Evolutionary conservation across 1,139 yeast genomes (phyloP).

Genomic region (Ogataea hybrid): DNA sequence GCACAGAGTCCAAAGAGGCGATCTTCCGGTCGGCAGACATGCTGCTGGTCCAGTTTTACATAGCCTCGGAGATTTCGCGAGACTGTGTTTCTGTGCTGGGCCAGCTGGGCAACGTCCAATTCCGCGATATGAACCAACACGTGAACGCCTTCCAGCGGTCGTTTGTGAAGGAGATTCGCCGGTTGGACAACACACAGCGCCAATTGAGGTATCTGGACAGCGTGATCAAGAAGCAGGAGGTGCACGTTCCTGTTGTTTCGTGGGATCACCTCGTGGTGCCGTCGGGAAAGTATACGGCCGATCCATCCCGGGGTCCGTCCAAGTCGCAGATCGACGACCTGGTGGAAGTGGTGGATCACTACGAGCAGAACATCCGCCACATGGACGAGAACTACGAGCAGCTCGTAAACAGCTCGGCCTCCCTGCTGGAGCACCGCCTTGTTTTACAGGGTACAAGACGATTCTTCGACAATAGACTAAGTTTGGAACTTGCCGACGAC

Average conservation of each 20-base stretch:
- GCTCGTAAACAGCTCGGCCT: slow-evolving; percentile 36
- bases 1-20: slow-evolving; percentile 43
- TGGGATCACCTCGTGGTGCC: slow-evolving; percentile 26
- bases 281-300: slow-evolving; percentile 18
- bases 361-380: slow-evolving; percentile 43
- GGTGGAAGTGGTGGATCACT: slow-evolving; percentile 36
- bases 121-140: slow-evolving; percentile 80
- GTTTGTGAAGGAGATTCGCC: slow-evolving; percentile 77
- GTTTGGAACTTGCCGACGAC: slow-evolving; percentile 28
- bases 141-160: slow-evolving; percentile 84
- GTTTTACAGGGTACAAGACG: slow-evolving; percentile 39
- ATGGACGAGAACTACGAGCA: slow-evolving; percentile 43
- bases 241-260: slow-evolving; percentile 22
- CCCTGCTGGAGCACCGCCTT: slow-evolving; percentile 46
- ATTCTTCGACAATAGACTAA: slow-evolving; percentile 32
- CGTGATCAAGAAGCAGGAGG: slow-evolving; percentile 30
- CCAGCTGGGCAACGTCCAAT: slow-evolving; percentile 78
- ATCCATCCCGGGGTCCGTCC: slow-evolving; percentile 18
- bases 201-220: slow-evolving; percentile 44
- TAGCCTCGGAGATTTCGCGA: slow-evolving; percentile 88
- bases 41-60: slow-evolving; percentile 87
- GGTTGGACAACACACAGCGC: slow-evolving; percentile 61
- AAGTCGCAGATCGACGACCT: slow-evolving; percentile 44
- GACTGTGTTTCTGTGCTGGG: slow-evolving; percentile 85
- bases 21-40: slow-evolving; percentile 91